Evolutionary conservation across 768 basidiomycete genomes (phyloP).

Genomic region (Candolleomyces eurysporus): DNA sequence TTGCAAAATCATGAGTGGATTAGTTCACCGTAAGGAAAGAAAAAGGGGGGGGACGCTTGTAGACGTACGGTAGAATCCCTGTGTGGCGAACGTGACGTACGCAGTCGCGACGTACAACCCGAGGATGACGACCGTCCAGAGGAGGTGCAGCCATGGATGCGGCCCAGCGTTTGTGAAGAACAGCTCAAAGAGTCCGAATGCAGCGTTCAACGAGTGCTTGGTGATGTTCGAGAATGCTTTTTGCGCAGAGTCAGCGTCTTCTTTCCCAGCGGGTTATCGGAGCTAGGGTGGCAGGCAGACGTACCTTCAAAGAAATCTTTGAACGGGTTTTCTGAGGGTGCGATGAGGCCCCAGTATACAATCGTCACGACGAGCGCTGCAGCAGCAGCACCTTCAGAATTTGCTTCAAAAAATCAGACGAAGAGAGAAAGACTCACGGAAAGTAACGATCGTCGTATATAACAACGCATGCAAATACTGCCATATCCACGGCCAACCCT

Average conservation of each 20-base stretch:
- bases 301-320: conserved; percentile 36
- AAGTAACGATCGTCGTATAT: conserved; percentile 47
- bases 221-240: conserved; percentile 61
- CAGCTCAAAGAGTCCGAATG: conserved; percentile 57
- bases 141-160: conserved; percentile 51
- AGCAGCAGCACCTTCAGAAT: not conserved
- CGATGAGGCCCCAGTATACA: conserved; percentile 60
- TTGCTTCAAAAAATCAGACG: not conserved
- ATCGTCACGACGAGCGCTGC: conserved; percentile 63
- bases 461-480: conserved; percentile 59
- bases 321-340: conserved; percentile 39
- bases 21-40: not conserved
- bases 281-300: no score
- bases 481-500: conserved; percentile 53
- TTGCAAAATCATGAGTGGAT: not conserved
- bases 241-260: not conserved
- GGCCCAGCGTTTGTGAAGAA: conserved; percentile 50
- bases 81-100: conserved; percentile 60
- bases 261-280: no score
- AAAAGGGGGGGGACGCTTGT: no score
- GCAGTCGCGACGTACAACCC: conserved; percentile 60
- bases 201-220: conserved; percentile 56
- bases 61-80: conserved; percentile 62
- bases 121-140: conserved; percentile 46
- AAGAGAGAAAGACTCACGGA: conserved; percentile 19